Base-by-base conservation (phyloP, 352 stramenopile genomes). In the Phytophthora pinifolia region DNA sequence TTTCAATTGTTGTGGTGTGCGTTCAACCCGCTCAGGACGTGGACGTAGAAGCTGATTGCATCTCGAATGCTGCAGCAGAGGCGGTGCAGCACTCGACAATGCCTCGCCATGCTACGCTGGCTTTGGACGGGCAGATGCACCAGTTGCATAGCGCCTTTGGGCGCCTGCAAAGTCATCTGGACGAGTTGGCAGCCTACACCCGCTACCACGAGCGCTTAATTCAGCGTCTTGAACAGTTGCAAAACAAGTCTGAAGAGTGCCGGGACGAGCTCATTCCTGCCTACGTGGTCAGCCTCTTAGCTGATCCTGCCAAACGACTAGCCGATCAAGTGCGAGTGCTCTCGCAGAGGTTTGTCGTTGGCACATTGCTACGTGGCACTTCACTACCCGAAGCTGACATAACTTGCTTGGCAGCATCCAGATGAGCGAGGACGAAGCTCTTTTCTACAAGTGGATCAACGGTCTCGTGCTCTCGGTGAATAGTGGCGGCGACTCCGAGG, bases 361-460 rank as follows among this genome's bases (percentile, higher is more conserved):
- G 27, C 6, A 27, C 27, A 15, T 25, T 18, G 22, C 22, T 27
- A 27, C 22, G 22, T 27, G 6, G 22, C 22, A 4, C 22, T 27
- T 27, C 22, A 27, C 4, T 27, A 27, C 22, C 22, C 22, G 22
- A 27, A 25, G 32, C 17, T 59, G 15, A 61, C 36, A 6, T 15
- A 33, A 20, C 10, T 47, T 44, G 12, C 4, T 37, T 46, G n/a
- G n/a, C 38, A 83, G 70, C 27, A 32, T 89, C 6, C 63, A 86
- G 49, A 78, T 87, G 65, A 43, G 79, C 13, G 67, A 83, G 33
- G 65, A 89, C 27, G 74, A 89, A 56, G 66, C 70, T 32, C 46
- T 80, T 8, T 86, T 88, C 13, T 87, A 86, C 69, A 87, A 89
- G 59, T 87, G 76, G 79, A 67, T 86, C 46, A 87, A 89, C 38